Conservation (phyloP, 2,329 filamentous ascomycete genomes). For the Nemania serpens region DNA sequence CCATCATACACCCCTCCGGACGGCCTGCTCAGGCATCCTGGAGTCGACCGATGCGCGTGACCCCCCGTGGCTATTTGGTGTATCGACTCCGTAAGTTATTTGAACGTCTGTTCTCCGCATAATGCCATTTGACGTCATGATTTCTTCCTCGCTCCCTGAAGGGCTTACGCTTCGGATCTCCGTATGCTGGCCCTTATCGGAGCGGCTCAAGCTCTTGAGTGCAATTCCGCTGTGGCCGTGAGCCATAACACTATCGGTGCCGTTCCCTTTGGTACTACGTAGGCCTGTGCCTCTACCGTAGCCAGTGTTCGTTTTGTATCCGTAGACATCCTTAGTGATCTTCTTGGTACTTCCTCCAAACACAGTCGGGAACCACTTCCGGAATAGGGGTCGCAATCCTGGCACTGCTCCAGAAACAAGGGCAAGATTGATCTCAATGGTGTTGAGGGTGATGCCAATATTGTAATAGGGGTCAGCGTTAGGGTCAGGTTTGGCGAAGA, state of each 20-base stretch:
- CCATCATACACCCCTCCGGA: slow-evolving; percentile 1
- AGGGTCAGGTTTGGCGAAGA: slow-evolving; percentile 17
- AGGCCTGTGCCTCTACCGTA: background rate
- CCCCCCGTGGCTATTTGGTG: background rate
- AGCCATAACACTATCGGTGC: background rate
- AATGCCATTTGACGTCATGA: slow-evolving; percentile 48
- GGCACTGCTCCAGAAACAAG: slow-evolving; percentile 49
- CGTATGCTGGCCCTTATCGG: slow-evolving; percentile 27
- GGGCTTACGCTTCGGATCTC: slow-evolving; percentile 43
- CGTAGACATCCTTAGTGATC: slow-evolving; percentile 1
- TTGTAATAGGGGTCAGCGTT: slow-evolving; percentile 32
- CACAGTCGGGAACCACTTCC: slow-evolving; percentile 40
- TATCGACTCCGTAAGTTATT: slow-evolving; percentile 29
- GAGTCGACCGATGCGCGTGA: slow-evolving; percentile 9
- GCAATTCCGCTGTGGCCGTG: slow-evolving; percentile 18
- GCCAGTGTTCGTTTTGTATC: background rate
- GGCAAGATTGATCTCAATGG: slow-evolving; percentile 48
- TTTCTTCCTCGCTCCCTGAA: slow-evolving; percentile 45
- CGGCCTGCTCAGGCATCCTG: background rate
- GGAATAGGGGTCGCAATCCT: slow-evolving; percentile 45
- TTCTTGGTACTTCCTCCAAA: slow-evolving; percentile 19
- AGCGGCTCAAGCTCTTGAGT: slow-evolving; percentile 18
- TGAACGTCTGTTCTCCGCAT: slow-evolving; percentile 43
- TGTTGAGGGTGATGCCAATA: slow-evolving; percentile 43
- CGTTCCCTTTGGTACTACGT: background rate